Base-by-base conservation (phyloP, 1,139 yeast species). In the Geotrichum candidum region DNA sequence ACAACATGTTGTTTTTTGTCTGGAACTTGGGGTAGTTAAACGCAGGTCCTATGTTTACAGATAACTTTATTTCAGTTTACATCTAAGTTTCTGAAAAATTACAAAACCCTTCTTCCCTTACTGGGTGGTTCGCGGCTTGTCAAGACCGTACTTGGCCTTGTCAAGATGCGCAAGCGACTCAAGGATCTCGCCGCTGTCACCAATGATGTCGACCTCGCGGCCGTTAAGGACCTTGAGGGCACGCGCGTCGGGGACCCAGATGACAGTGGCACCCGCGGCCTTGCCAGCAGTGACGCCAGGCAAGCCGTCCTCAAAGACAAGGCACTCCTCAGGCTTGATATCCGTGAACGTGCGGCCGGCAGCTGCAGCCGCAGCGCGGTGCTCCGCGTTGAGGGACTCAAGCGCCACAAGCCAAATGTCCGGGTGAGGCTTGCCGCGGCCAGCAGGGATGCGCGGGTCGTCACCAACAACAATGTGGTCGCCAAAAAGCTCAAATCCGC, bases 241-340 rank as follows among this genome's bases (percentile, higher is more conserved):
- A 60, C 86, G 82, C 23, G 80, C 80, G 73, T 92, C 95, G 4
- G 99, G 98, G 22, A 92, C 88, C 98, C 98, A 94, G 56, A 92
- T 81, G 10, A 92, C 96, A 60, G 80, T 82, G 15, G 90, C 89
- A n/a, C 91, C 91, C 41, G 97, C 90, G 11, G 91, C 87, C 65
- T 78, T 80, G 10, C 96, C 99, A 3, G 96, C 88, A 31, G 78
- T 70, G 35, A 91, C 94, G 1, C 98, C 98, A 0, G 96, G 92
- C 54, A 90, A 78, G 1, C 97, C 98, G 74, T 94, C 99, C 76
- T 94, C 99, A 73, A 94, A 94, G 1, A 94, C 88, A 50, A 94
- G 75, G 69, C 96, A 89, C 70, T 94, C 96, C 46, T 84, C 84
- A n/a, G 65, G 75, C 51, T 53, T 51, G 27, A 61, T 61, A 35